A percentile compares a stretch with the other conserved stretches of the same genome.
Evolutionary conservation across 2,329 filamentous ascomycete genomes (phyloP).

Genomic region (Clarireedia homoeocarpa): DNA sequence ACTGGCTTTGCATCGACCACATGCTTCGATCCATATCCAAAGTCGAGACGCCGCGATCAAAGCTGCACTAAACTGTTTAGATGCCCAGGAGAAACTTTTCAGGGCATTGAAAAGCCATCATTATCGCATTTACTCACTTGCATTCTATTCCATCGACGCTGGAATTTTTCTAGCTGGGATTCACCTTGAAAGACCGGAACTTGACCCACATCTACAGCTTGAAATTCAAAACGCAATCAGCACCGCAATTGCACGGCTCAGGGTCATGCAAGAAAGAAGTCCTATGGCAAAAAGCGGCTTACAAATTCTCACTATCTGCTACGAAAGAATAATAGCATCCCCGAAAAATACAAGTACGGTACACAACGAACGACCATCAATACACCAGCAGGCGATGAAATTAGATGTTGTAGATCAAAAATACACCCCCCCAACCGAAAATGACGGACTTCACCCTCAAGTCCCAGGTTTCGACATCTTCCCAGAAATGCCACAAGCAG

Average conservation of each 20-base stretch:
- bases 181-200: neutral
- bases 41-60: constrained; percentile 8
- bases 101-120: constrained; percentile 4
- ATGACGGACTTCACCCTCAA: neutral
- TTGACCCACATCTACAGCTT: neutral
- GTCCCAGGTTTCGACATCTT: neutral
- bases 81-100: constrained; percentile 10
- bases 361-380: neutral
- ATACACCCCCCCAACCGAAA: neutral
- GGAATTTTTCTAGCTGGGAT: neutral
- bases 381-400: too few relatives aligned
- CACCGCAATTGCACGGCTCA: neutral
- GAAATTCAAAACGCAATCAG: constrained; percentile 1
- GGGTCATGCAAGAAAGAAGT: neutral
- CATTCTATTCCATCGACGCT: constrained; percentile 8
- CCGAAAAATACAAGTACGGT: neutral
- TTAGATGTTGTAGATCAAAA: neutral
- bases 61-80: constrained; percentile 9
- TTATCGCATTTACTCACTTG: constrained; percentile 6
- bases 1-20: constrained; percentile 10
- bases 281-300: neutral
- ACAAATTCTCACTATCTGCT: constrained; percentile 1
- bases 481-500: neutral
- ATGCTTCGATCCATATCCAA: constrained; percentile 2
- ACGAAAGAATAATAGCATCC: neutral